phyloP scores from a whole-genome alignment of 192 early-diverging fungal genomes.

The Lobosporangium transversale region DNA sequence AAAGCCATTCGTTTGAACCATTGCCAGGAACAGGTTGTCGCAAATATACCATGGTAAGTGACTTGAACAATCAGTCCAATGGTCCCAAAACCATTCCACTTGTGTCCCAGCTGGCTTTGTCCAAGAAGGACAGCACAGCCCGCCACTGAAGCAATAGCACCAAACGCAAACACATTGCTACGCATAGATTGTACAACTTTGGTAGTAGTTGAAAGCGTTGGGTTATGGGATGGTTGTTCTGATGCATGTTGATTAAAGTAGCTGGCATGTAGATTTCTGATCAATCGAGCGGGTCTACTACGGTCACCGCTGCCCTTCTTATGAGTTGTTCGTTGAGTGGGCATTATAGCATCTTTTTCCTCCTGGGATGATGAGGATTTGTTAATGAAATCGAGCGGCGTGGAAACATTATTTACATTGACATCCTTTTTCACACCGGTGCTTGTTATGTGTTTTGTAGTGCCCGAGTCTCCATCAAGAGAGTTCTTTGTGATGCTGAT shows the following conservation, averaged over 20 bases:
- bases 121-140: slow-evolving; percentile 36
- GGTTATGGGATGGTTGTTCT: not conserved
- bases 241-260: slow-evolving; percentile 18
- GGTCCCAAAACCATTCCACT: slow-evolving; percentile 4
- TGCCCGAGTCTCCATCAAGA: no score
- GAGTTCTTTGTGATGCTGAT: no score
- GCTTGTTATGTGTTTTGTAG: no score
- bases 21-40: slow-evolving; percentile 32
- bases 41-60: slow-evolving; percentile 39
- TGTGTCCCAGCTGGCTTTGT: not conserved
- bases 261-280: slow-evolving; percentile 50
- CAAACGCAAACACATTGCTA: slow-evolving; percentile 30
- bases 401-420: no score
- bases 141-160: slow-evolving; percentile 17
- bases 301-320: no score
- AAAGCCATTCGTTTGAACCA: slow-evolving; percentile 26
- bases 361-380: no score
- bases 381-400: not conserved
- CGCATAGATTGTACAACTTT: slow-evolving; percentile 21
- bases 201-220: slow-evolving; percentile 1
- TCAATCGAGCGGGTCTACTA: slow-evolving; percentile 37
- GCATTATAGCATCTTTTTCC: no score
- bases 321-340: no score
- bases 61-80: slow-evolving; percentile 12
- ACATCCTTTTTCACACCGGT: no score